These are phyloP conservation scores for Ormosia semicastrata DNA, from an alignment of 306 rosid genomes.

Conservation along the genomic window DNA sequence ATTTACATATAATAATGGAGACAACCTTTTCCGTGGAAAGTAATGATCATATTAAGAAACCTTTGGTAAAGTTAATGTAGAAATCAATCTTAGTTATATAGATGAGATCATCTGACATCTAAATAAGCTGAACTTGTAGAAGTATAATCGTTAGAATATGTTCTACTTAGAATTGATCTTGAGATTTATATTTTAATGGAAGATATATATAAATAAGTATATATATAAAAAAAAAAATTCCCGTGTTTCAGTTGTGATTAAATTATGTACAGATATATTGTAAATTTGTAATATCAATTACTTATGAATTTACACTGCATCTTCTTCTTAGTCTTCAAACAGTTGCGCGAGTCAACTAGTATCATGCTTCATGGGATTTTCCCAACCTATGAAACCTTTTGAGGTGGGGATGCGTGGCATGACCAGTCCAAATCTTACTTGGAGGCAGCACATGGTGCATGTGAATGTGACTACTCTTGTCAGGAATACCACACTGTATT, in stretches of 20 bases:
- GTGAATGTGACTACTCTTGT: conserved; percentile 7
- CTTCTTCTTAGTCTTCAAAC: neutral
- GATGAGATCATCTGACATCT: neutral
- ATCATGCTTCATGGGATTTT: too few species aligned
- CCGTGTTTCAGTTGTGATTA: neutral
- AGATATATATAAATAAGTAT: neutral
- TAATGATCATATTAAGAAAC: neutral
- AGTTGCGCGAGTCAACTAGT: neutral
- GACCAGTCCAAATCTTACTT: neutral
- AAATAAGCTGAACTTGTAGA: neutral
- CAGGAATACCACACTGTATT: neutral
- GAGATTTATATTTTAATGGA: neutral
- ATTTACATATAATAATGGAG: neutral
- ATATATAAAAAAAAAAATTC: too few species aligned
- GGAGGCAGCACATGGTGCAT: conserved; percentile 12
- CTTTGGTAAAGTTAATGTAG: neutral
- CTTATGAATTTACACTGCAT: neutral
- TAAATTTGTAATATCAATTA: neutral
- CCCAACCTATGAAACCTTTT: too few species aligned
- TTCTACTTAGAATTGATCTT: too few species aligned
- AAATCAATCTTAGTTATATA: neutral
- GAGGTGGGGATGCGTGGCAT: neutral
- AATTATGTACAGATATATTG: neutral
- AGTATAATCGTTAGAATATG: too few species aligned
- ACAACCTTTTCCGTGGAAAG: neutral